These are phyloP conservation scores for Blastocladiella britannica DNA, from an alignment of 192 early-diverging fungal genomes.

Conservation along the genomic window DNA sequence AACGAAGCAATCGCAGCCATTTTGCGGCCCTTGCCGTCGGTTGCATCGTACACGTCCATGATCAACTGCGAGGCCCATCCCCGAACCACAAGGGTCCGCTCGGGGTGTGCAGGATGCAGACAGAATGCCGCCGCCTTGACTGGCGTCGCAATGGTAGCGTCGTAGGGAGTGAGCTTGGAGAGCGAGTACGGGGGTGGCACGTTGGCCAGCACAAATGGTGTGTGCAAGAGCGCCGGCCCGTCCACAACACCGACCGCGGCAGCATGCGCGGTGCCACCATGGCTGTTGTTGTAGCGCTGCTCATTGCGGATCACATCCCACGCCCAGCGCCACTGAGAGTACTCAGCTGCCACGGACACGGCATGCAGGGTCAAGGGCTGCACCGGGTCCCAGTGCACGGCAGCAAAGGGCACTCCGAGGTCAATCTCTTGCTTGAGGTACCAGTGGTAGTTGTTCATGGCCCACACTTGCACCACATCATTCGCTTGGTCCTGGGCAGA, in stretches of 20 bases:
- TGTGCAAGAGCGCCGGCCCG: constrained; percentile 26
- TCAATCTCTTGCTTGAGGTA: constrained; percentile 77
- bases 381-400: constrained; percentile 70
- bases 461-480: constrained; percentile 63
- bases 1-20: no score
- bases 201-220: constrained; percentile 61
- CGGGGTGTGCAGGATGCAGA: constrained; percentile 6
- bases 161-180: constrained; percentile 14
- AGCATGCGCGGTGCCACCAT: constrained; percentile 16
- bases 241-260: constrained; percentile 58
- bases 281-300: constrained; percentile 11
- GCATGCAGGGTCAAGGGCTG: constrained; percentile 38
- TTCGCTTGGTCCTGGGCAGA: constrained; percentile 8
- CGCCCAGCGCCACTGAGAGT: constrained; percentile 14
- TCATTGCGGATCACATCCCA: constrained; percentile 19
- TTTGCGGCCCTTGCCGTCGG: no score
- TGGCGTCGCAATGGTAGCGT: constrained; percentile 16
- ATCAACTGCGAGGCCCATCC: no score
- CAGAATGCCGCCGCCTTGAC: constrained; percentile 42
- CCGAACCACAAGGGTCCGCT: no score
- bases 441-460: constrained; percentile 89
- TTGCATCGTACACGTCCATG: no score
- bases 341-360: constrained; percentile 16
- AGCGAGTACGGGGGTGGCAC: constrained; percentile 88
- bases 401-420: constrained; percentile 13